A percentile compares a stretch with the other conserved stretches of the same genome.
phyloP scores from a whole-genome alignment of 1,284 basidiomycete species.

The Coniferiporia weirii region DNA sequence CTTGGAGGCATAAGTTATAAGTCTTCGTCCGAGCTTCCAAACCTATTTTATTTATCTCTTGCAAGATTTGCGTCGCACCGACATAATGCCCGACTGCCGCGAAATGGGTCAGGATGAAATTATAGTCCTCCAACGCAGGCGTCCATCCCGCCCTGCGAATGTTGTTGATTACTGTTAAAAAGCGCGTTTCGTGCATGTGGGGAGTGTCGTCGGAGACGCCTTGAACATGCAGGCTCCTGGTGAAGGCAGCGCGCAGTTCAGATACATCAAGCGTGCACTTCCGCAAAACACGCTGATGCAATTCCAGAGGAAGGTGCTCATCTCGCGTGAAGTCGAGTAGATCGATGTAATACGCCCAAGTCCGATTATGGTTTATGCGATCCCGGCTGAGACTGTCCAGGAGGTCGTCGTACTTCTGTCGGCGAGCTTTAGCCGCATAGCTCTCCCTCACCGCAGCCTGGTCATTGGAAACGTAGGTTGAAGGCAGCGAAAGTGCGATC shows the following conservation, averaged over 20 bases:
- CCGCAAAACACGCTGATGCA: constrained; percentile 64
- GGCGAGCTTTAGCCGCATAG: constrained; percentile 15
- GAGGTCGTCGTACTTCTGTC: constrained; percentile 32
- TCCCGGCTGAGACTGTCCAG: constrained; percentile 26
- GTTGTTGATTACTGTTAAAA: constrained; percentile 60
- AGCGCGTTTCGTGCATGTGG: constrained; percentile 55
- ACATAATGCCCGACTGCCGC: constrained; percentile 62
- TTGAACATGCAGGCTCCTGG: constrained; percentile 34
- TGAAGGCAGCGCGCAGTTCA: constrained; percentile 39
- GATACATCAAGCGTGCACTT: constrained; percentile 47
- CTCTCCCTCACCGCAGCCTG: not conserved
- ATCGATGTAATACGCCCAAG: constrained; percentile 59
- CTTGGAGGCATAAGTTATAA: constrained; percentile 58
- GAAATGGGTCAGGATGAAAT: constrained; percentile 68
- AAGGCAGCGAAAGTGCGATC: not conserved
- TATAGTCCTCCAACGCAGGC: constrained; percentile 61
- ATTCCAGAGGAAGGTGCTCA: constrained; percentile 48
- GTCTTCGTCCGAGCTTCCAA: constrained; percentile 47
- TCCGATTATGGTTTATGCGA: constrained; percentile 32
- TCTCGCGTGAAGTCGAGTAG: constrained; percentile 43
- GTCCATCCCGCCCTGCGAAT: constrained; percentile 48
- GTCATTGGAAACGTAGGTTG: not conserved
- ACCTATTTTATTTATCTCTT: constrained; percentile 45
- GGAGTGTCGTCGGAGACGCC: constrained; percentile 31
- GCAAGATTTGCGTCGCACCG: constrained; percentile 53